These are phyloP conservation scores for Phaseolus coccineus DNA, from an alignment of 331 rosid species.

Conservation along the genomic window DNA sequence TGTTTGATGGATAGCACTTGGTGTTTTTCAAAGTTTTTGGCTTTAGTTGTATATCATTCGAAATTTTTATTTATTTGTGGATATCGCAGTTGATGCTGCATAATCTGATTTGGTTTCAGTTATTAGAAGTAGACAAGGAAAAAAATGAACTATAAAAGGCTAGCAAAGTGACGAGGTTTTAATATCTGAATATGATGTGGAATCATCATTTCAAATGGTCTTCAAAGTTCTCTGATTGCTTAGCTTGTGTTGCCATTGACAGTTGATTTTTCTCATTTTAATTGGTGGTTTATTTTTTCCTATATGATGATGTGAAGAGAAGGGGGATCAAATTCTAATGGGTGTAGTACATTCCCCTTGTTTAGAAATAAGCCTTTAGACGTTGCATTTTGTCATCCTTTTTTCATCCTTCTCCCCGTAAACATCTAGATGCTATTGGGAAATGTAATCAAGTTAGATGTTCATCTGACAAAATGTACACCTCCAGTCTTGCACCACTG, in stretches of 20 bases:
- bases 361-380: not conserved
- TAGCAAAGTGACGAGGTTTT: conserved; percentile 62
- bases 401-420: too few species aligned
- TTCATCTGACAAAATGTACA: too few species aligned
- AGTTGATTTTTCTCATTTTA: not conserved
- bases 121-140: not conserved
- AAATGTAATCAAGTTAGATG: too few species aligned
- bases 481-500: too few species aligned
- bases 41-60: not conserved
- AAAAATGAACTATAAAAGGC: conserved; percentile 27
- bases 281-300: not conserved
- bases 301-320: not conserved
- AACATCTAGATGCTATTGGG: too few species aligned
- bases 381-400: not conserved
- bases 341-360: not conserved
- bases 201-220: conserved; percentile 50
- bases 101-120: conserved; percentile 2
- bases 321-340: not conserved
- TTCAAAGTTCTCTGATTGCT: conserved; percentile 91
- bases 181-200: conserved; percentile 60
- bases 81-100: not conserved
- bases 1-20: not conserved
- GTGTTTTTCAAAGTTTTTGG: not conserved
- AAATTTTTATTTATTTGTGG: not conserved
- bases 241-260: not conserved